Conservation (phyloP, 495 filamentous ascomycete genomes). For the Aspergillus homomorphus region DNA sequence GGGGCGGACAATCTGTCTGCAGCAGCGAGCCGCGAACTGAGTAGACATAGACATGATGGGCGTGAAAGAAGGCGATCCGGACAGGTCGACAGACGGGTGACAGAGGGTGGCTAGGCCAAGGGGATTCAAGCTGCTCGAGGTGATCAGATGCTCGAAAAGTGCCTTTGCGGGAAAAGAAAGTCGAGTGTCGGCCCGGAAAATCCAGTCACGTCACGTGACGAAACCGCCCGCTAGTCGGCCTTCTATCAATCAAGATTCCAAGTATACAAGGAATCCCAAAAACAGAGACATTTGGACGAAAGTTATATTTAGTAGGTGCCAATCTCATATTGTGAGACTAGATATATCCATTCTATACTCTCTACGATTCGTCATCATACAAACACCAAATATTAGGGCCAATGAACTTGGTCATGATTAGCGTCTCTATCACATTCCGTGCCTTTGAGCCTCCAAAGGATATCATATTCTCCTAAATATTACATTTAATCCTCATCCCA, state of each 20-base stretch:
- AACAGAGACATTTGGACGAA: too few species aligned
- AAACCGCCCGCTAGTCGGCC: not conserved
- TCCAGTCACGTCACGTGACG: constrained; percentile 37
- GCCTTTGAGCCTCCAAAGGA: constrained; percentile 7
- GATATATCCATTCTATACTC: too few species aligned
- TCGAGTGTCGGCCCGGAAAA: constrained; percentile 37
- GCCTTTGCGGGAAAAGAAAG: constrained; percentile 29
- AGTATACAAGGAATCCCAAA: not conserved
- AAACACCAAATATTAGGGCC: not conserved
- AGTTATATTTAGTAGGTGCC: too few species aligned
- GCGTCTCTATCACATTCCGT: constrained; percentile 21
- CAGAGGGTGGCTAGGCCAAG: constrained; percentile 5
- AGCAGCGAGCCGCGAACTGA: constrained; percentile 45
- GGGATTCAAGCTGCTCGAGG: constrained; percentile 16
- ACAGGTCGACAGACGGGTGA: constrained; percentile 13
- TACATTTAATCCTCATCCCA: constrained; percentile 89
- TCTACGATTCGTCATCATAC: too few species aligned
- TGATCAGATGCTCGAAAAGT: constrained; percentile 17
- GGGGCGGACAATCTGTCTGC: constrained; percentile 47
- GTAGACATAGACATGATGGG: constrained; percentile 43
- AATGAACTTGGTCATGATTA: constrained; percentile 20
- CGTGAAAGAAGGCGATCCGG: constrained; percentile 7
- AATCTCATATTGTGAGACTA: too few species aligned
- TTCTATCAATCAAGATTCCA: not conserved
- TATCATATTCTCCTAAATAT: constrained; percentile 1